phyloP scores from a whole-genome alignment of 805 yeast genomes.

The Yarrowia divulgata region DNA sequence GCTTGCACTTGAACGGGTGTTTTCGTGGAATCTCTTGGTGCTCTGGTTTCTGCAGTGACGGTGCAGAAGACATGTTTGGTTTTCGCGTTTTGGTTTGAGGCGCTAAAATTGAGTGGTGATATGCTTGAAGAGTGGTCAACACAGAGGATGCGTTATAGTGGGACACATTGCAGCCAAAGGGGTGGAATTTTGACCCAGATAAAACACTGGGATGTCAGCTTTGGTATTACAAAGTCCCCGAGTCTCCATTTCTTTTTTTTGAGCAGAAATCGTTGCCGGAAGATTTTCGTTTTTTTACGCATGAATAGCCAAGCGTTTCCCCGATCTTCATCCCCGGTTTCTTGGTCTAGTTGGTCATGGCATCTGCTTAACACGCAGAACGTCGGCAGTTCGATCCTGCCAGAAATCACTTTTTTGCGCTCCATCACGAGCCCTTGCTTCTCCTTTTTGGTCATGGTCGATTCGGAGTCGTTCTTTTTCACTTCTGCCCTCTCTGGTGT shows the following conservation, averaged over 20 bases:
- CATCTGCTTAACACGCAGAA: constrained; percentile 99
- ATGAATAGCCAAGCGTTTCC: too few relatives aligned
- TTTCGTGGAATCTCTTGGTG: neutral
- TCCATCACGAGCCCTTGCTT: too few relatives aligned
- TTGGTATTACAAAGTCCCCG: too few relatives aligned
- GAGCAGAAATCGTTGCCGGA: too few relatives aligned
- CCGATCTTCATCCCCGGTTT: neutral
- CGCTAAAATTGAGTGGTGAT: neutral
- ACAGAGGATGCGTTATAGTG: neutral
- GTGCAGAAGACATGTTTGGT: neutral
- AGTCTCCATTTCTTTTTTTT: too few relatives aligned
- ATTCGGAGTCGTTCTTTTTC: too few relatives aligned
- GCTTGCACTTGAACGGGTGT: too few relatives aligned
- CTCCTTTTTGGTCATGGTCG: too few relatives aligned
- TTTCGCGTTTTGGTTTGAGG: neutral
- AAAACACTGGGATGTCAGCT: too few relatives aligned
- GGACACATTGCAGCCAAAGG: neutral
- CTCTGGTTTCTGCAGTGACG: neutral
- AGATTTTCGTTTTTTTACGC: too few relatives aligned
- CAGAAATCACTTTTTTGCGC: constrained; percentile 22
- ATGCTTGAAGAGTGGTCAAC: neutral
- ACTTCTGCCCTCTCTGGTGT: too few relatives aligned
- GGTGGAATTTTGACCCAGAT: neutral
- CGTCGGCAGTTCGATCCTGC: constrained; percentile 99
- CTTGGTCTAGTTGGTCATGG: constrained; percentile 99